phyloP scores from a whole-genome alignment of 345 rosid genomes.

The Orychophragmus violaceus region DNA sequence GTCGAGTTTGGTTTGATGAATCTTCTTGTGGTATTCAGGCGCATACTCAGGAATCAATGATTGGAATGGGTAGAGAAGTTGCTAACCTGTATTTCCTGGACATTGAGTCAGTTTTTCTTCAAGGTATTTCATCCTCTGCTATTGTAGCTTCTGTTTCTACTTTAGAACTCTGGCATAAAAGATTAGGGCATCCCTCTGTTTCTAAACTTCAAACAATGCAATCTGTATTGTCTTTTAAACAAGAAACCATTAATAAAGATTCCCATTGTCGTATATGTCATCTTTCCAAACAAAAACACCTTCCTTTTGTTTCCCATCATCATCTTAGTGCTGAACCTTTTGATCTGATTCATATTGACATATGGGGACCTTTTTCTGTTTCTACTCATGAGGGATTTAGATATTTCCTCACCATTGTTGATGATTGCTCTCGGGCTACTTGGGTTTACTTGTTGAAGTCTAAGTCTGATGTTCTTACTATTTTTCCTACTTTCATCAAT shows the following conservation, averaged over 20 bases:
- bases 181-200: neutral
- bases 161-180: neutral
- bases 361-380: too few species aligned
- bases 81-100: neutral
- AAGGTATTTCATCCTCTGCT: neutral
- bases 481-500: rapidly evolving
- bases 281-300: neutral
- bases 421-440: too few species aligned
- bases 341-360: too few species aligned
- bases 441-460: neutral
- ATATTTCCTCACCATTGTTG: too few species aligned
- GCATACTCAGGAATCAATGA: neutral
- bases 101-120: rapidly evolving
- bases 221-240: neutral
- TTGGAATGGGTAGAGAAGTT: neutral
- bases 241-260: neutral
- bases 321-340: neutral
- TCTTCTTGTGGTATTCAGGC: too few species aligned
- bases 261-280: neutral
- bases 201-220: neutral
- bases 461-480: neutral
- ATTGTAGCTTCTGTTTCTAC: neutral
- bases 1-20: too few species aligned
- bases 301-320: neutral
- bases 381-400: too few species aligned